phyloP scores from a whole-genome alignment of 495 filamentous ascomycete species.

The Cryomyces antarcticus region DNA sequence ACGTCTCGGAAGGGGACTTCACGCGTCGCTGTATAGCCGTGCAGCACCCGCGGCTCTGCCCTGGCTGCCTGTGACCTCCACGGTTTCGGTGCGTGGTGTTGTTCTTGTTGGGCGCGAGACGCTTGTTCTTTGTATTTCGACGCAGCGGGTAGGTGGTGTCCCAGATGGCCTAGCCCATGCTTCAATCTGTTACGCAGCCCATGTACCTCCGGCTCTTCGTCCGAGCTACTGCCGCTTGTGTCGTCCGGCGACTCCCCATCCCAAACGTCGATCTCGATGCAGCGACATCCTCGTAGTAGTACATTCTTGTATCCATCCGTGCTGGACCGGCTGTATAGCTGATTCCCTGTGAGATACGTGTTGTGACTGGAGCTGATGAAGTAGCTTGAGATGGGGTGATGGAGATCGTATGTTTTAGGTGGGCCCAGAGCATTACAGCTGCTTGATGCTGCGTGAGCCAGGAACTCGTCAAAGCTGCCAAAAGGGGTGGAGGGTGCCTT shows the following conservation, averaged over 20 bases:
- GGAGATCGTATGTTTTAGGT: background rate
- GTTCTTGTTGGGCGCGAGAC: conserved; percentile 9
- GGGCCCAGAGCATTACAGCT: background rate
- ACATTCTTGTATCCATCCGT: conserved; percentile 66
- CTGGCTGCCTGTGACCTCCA: conserved; percentile 18
- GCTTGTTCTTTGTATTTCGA: background rate
- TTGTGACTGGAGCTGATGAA: conserved; percentile 89
- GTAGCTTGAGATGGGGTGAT: conserved; percentile 60
- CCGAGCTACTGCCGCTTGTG: conserved; percentile 16
- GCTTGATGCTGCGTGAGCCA: background rate
- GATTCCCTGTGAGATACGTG: conserved; percentile 83
- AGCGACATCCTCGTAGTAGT: conserved; percentile 65
- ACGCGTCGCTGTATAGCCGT: conserved; percentile 80
- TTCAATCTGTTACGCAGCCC: conserved; percentile 7
- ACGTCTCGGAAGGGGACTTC: conserved; percentile 70
- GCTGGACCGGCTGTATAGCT: conserved; percentile 66
- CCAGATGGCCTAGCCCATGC: conserved; percentile 4
- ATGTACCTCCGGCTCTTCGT: conserved; percentile 8
- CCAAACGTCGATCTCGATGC: conserved; percentile 92
- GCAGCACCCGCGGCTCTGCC: conserved; percentile 58
- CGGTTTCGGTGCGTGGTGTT: background rate
- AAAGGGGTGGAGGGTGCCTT: background rate
- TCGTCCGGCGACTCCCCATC: conserved; percentile 44
- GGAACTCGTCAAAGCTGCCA: conserved; percentile 2
- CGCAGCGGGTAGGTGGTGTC: background rate